phyloP scores from a whole-genome alignment of 768 basidiomycete species.

The Inosperma sp. region DNA sequence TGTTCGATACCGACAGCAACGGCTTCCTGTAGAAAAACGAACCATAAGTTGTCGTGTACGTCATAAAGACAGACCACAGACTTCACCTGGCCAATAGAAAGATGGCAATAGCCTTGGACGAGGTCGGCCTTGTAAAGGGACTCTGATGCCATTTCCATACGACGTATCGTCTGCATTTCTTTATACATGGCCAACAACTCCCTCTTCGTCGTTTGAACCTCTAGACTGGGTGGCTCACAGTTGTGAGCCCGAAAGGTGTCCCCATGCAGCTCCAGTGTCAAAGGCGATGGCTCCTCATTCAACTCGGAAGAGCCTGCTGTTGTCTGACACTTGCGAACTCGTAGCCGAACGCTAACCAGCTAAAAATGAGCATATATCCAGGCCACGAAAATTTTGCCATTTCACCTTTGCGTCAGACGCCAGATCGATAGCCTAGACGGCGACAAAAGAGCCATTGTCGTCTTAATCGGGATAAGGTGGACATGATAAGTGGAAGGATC shows the following conservation, averaged over 20 bases:
- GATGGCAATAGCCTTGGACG: constrained; percentile 97
- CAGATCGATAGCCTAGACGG: no score
- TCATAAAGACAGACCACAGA: not conserved
- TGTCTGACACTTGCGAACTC: no score
- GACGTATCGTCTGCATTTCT: constrained; percentile 85
- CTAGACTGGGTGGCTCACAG: constrained; percentile 75
- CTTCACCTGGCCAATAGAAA: constrained; percentile 90
- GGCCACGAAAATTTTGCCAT: no score
- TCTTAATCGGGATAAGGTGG: no score
- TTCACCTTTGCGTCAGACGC: no score
- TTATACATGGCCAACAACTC: constrained; percentile 84
- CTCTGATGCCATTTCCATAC: constrained; percentile 98
- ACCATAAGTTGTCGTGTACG: not conserved
- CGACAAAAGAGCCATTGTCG: no score
- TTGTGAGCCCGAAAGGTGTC: constrained; percentile 81
- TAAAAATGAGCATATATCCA: no score
- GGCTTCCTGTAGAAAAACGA: constrained; percentile 65
- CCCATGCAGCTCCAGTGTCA: constrained; percentile 80
- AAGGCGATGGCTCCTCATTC: constrained; percentile 68
- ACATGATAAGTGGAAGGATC: no score
- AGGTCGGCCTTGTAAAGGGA: constrained; percentile 95
- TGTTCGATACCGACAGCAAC: constrained; percentile 91
- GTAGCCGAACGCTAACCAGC: no score
- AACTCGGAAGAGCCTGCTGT: no score
- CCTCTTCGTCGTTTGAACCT: constrained; percentile 81